A percentile compares a stretch with the other conserved stretches of the same genome.
Conservation (phyloP, 306 rosid genomes). For the Trifolium fragiferum region DNA sequence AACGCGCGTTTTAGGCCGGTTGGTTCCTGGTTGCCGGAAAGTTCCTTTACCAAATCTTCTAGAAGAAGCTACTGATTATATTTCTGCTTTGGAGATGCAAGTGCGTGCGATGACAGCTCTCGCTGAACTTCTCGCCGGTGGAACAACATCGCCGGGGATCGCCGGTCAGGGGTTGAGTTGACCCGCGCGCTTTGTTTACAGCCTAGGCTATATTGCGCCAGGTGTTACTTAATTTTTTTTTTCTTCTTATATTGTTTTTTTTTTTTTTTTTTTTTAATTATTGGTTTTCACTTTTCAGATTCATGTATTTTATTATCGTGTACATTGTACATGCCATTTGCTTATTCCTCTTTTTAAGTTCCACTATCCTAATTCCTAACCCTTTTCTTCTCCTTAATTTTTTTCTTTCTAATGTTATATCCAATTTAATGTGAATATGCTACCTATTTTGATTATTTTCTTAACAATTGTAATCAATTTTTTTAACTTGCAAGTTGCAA, state of each 20-base stretch:
- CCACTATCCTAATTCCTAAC: constrained; percentile 40
- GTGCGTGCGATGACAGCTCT: constrained; percentile 79
- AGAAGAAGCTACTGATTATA: constrained; percentile 85
- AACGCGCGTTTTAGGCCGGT: constrained; percentile 66
- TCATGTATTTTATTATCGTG: constrained; percentile 68
- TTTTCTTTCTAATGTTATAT: constrained; percentile 27
- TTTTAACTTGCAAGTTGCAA: no score
- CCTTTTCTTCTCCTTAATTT: background rate
- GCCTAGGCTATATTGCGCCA: constrained; percentile 55
- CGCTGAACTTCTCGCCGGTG: constrained; percentile 65
- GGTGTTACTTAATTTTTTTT: constrained; percentile 47
- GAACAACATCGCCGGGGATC: constrained; percentile 44
- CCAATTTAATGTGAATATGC: constrained; percentile 51
- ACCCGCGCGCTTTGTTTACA: constrained; percentile 35
- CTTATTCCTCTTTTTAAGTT: constrained; percentile 36
- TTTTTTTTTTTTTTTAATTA: constrained; percentile 1
- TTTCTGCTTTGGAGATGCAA: constrained; percentile 93
- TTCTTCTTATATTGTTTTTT: constrained; percentile 14
- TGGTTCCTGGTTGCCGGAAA: constrained; percentile 92
- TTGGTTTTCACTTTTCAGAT: constrained; percentile 30
- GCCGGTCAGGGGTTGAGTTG: constrained; percentile 48
- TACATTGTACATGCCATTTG: constrained; percentile 62
- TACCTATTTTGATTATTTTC: constrained; percentile 47
- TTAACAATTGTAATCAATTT: background rate
- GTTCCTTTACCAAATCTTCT: constrained; percentile 77